Evolutionary conservation across 495 filamentous ascomycete species (phyloP).

Genomic region (Trichoderma reesei): DNA sequence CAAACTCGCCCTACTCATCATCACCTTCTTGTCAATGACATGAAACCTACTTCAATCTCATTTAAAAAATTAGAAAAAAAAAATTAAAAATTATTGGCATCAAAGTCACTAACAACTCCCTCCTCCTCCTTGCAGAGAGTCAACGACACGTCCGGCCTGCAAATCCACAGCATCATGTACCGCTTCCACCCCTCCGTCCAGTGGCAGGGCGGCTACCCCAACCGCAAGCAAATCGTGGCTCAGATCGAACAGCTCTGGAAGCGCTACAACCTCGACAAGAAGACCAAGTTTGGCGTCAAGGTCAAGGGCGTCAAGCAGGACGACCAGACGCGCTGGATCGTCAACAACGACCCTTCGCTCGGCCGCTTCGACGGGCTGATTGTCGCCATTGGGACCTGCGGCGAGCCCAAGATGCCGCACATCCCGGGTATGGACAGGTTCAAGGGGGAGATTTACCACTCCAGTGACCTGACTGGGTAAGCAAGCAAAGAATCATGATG

Average conservation of each 20-base stretch:
- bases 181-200: conserved; percentile 73
- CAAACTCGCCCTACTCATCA: too few relatives aligned
- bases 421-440: conserved; percentile 58
- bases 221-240: conserved; percentile 59
- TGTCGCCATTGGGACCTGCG: conserved; percentile 68
- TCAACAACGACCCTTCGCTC: conserved; percentile 54
- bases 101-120: too few relatives aligned
- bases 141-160: conserved; percentile 72
- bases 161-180: conserved; percentile 83
- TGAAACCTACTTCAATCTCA: too few relatives aligned
- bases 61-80: neutral
- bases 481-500: neutral
- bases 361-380: conserved; percentile 72
- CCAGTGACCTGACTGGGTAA: conserved; percentile 58
- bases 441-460: conserved; percentile 61
- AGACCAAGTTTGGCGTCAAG: conserved; percentile 60
- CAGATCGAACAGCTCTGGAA: conserved; percentile 67
- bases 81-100: neutral
- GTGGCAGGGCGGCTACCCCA: conserved; percentile 66
- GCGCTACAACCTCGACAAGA: conserved; percentile 57
- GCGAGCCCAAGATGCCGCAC: conserved; percentile 61
- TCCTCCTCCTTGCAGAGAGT: too few relatives aligned
- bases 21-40: too few relatives aligned
- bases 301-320: conserved; percentile 61
- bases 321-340: conserved; percentile 63